These are phyloP conservation scores for Papiliotrema fonsecae DNA, from an alignment of 1,284 basidiomycete species.

Conservation along the genomic window DNA sequence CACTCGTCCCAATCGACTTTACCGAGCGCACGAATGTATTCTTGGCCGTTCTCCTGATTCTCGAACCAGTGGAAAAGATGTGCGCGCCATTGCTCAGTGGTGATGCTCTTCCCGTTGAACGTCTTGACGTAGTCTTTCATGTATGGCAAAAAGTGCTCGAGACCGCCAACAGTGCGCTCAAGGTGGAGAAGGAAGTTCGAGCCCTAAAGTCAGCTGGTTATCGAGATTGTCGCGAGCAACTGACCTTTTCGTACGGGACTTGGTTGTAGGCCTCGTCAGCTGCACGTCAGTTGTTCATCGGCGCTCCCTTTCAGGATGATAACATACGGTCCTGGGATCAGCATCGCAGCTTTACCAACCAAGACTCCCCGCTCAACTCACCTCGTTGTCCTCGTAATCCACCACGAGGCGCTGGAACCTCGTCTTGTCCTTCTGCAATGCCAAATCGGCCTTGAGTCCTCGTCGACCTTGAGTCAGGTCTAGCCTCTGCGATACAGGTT, in stretches of 20 bases:
- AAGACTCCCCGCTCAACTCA: slow-evolving; percentile 5
- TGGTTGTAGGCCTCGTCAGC: slow-evolving; percentile 71
- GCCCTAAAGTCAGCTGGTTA: slow-evolving; percentile 44
- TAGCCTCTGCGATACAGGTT: no score
- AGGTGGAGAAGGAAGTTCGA: slow-evolving; percentile 64
- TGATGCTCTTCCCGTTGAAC: slow-evolving; percentile 67
- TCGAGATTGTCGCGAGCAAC: neutral
- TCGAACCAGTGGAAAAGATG: slow-evolving; percentile 78
- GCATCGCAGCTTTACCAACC: neutral
- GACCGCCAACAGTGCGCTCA: slow-evolving; percentile 76
- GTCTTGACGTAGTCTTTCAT: slow-evolving; percentile 55
- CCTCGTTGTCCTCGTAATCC: slow-evolving; percentile 60
- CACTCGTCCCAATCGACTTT: slow-evolving; percentile 80
- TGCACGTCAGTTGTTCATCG: slow-evolving; percentile 33
- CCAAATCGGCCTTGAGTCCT: slow-evolving; percentile 66
- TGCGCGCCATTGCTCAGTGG: slow-evolving; percentile 79
- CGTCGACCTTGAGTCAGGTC: slow-evolving; percentile 68
- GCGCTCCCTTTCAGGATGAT: neutral
- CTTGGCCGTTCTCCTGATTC: slow-evolving; percentile 53
- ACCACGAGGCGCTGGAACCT: slow-evolving; percentile 78
- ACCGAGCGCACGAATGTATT: slow-evolving; percentile 66
- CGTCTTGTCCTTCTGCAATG: slow-evolving; percentile 52
- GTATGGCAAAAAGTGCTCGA: slow-evolving; percentile 80
- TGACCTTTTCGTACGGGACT: slow-evolving; percentile 66
- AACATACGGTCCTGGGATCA: slow-evolving; percentile 26